phyloP scores from a whole-genome alignment of 768 basidiomycete species.

The Amanita phalloides region DNA sequence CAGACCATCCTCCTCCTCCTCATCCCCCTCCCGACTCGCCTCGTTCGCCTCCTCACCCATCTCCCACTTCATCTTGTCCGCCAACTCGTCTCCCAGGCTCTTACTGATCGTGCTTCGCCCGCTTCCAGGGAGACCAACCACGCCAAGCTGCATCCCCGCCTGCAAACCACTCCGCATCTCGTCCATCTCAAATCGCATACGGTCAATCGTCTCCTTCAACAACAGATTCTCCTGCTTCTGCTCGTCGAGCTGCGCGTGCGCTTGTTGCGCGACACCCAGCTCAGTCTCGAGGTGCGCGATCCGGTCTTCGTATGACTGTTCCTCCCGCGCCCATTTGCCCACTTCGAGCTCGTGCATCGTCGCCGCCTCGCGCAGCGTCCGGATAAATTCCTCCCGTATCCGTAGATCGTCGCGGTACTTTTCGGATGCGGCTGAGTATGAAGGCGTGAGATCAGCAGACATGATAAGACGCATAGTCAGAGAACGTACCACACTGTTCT shows the following conservation, averaged over 20 bases:
- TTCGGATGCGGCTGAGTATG: constrained; percentile 55
- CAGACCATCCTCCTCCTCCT: constrained; percentile 28
- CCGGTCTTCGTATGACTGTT: constrained; percentile 61
- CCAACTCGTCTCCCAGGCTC: constrained; percentile 64
- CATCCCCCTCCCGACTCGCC: constrained; percentile 21
- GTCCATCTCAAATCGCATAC: constrained; percentile 90
- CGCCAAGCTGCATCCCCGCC: constrained; percentile 22
- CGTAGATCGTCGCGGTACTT: constrained; percentile 67
- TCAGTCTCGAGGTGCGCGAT: constrained; percentile 64
- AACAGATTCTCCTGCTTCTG: constrained; percentile 93
- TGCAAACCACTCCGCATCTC: constrained; percentile 57
- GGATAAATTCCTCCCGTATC: constrained; percentile 64
- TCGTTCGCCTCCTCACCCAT: constrained; percentile 25
- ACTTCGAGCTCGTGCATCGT: constrained; percentile 56
- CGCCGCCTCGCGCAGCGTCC: constrained; percentile 47
- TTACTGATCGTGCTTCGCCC: constrained; percentile 51
- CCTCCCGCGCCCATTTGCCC: constrained; percentile 56
- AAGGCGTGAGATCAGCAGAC: not conserved
- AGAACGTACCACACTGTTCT: constrained; percentile 68
- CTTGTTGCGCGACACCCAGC: constrained; percentile 55
- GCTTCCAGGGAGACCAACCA: constrained; percentile 31
- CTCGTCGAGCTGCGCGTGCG: constrained; percentile 68
- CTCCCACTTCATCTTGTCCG: constrained; percentile 49
- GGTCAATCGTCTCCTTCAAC: constrained; percentile 93
- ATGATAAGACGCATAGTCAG: not conserved